These are phyloP conservation scores for Fusarium pininemorale DNA, from an alignment of 2,329 filamentous ascomycete species.

Conservation along the genomic window DNA sequence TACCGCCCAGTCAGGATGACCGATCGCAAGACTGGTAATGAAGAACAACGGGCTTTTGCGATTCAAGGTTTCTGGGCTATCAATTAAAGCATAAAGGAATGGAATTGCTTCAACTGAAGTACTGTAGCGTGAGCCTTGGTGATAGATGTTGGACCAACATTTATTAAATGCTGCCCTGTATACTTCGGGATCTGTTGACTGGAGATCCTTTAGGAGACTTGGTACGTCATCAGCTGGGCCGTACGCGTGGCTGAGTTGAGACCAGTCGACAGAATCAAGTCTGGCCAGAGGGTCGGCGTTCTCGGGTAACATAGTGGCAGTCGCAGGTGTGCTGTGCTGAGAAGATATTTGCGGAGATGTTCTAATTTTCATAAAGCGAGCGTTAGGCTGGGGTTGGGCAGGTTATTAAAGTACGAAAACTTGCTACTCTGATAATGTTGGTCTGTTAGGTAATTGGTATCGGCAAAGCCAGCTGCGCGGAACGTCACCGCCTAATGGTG, in stretches of 20 bases:
- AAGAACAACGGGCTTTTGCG: background rate
- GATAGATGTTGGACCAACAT: background rate
- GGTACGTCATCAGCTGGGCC: background rate
- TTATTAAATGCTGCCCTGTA: background rate
- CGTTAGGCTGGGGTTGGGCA: too few relatives aligned
- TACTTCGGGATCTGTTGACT: background rate
- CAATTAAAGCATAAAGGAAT: background rate
- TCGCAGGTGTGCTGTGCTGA: too few relatives aligned
- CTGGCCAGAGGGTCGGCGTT: background rate
- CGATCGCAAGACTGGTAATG: background rate
- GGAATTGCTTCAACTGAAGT: background rate
- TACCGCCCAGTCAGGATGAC: background rate
- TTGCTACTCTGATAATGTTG: background rate
- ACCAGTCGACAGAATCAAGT: background rate
- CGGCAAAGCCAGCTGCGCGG: background rate
- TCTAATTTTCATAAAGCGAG: too few relatives aligned
- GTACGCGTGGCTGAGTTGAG: background rate
- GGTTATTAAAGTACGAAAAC: too few relatives aligned
- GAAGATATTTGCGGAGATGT: background rate
- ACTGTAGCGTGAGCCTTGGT: background rate
- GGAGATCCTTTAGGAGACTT: background rate
- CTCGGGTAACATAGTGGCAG: too few relatives aligned
- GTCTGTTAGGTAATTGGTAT: background rate
- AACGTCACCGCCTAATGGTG: background rate
- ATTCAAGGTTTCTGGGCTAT: background rate